Base-by-base conservation (phyloP, 768 basidiomycete genomes). In the Mycena vitilis region DNA sequence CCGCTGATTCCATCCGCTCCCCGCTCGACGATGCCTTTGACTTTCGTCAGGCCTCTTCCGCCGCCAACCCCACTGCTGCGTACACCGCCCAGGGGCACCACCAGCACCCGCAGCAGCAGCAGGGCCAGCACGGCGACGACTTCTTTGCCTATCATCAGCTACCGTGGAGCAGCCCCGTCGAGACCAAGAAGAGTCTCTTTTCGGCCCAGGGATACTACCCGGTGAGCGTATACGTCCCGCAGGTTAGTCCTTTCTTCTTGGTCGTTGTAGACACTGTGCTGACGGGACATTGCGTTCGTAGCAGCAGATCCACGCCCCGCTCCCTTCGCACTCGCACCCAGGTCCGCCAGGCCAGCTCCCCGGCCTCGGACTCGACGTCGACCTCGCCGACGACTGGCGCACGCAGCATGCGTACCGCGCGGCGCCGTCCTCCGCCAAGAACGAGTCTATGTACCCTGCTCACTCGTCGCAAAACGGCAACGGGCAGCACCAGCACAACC, bases 21-120 rank as follows among this genome's bases (percentile, higher is more conserved):
- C 68, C 68, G 55, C 68, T 69, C 47, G 63, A 69, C 63, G 63
- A 65, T 20, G 59, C 60, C 10, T 69, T 69, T 37, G 67, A 68
- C 60, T 53, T 58, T 11, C 53, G 45, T 37, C 23, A 38, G 0
- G 22, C 23, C 7, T 15, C 40, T 15, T 40, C 40, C 40, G 7
- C 40, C 10, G 40, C 11, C 40, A 40, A 11, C 10, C 40, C 40
- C 10, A 4, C 2, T 15, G 40, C 40, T 15, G 40, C 40, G 40
- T 15, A 40, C 40, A 10, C 4, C 40, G 40, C 40, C 40, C 40
- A 40, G 4, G 15, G 12, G 48, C 49, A 62, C 40, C 20, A 40
- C 13, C 55, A 54, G 0, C 49, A 52, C 38, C n/a, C 10, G 7
- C 51, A 20, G 8, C 45, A 20, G 30, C 60, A 36, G 48, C 48